Conservation (phyloP, 2,329 filamentous ascomycete genomes). For the Alternaria incomplexa region DNA sequence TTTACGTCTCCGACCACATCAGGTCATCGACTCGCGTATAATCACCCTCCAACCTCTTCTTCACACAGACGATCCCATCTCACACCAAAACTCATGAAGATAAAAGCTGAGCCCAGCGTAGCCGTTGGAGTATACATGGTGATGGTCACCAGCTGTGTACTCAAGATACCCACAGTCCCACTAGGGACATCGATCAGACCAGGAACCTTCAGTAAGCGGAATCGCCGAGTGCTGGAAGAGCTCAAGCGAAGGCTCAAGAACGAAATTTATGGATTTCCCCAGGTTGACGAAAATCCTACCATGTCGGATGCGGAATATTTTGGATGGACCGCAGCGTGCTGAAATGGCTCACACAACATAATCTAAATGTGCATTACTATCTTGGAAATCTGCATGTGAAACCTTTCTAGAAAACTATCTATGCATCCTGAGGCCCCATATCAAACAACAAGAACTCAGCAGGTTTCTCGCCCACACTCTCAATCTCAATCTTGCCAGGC, state of each 20-base stretch:
- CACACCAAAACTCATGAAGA: not conserved
- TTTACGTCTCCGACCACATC: not conserved
- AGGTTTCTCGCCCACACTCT: constrained; percentile 54
- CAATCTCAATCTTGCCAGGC: constrained; percentile 53
- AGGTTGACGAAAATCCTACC: not conserved
- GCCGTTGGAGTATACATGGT: not conserved
- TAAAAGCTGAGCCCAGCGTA: not conserved
- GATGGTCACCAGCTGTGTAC: not conserved
- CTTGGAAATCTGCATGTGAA: not conserved
- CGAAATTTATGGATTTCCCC: not conserved
- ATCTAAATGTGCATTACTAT: not conserved
- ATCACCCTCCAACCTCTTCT: not conserved
- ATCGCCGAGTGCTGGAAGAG: not conserved
- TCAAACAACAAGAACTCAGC: constrained; percentile 60
- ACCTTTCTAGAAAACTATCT: not conserved
- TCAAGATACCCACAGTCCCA: not conserved
- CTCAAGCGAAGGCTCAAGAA: not conserved
- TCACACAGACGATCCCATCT: not conserved
- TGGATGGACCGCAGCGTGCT: not conserved
- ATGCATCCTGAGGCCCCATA: constrained; percentile 48
- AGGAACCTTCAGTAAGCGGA: not conserved
- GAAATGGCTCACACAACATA: not conserved
- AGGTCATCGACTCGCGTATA: not conserved
- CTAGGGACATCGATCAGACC: not conserved
- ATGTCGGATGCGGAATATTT: not conserved